phyloP scores from a whole-genome alignment of 495 filamentous ascomycete genomes.

The Sporormia fimetaria region DNA sequence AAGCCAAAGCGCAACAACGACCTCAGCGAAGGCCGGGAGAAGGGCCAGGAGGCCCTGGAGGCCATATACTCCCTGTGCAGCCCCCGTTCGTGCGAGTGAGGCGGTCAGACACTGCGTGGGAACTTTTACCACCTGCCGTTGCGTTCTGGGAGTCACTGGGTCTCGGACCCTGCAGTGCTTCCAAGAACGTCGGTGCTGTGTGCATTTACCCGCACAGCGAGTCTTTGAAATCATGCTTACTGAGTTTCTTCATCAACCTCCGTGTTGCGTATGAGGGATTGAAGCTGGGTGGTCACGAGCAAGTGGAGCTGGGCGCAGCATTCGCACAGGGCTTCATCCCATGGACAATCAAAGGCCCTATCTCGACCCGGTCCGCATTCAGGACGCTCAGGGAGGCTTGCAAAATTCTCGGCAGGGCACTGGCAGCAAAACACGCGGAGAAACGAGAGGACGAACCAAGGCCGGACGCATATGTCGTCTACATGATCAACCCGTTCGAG shows the following conservation, averaged over 20 bases:
- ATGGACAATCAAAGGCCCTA: constrained; percentile 33
- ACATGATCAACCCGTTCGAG: constrained; percentile 68
- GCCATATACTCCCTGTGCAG: constrained; percentile 33
- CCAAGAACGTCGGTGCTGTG: constrained; percentile 67
- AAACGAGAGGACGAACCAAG: constrained; percentile 37
- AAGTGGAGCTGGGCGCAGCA: constrained; percentile 41
- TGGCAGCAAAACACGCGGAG: constrained; percentile 17
- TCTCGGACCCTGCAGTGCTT: constrained; percentile 62
- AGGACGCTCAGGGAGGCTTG: constrained; percentile 20
- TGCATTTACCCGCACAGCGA: constrained; percentile 64
- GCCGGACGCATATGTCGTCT: constrained; percentile 56
- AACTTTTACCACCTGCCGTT: constrained; percentile 67
- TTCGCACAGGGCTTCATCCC: constrained; percentile 50
- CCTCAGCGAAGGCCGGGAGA: constrained; percentile 18
- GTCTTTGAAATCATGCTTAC: constrained; percentile 46
- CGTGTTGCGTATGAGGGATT: constrained; percentile 66
- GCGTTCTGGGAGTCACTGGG: constrained; percentile 87
- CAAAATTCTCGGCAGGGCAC: constrained; percentile 20
- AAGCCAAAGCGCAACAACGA: constrained; percentile 18
- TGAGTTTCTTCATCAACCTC: constrained; percentile 60
- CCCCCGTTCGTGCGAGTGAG: constrained; percentile 68
- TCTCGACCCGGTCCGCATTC: constrained; percentile 11
- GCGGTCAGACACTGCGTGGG: constrained; percentile 59
- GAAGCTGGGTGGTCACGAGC: constrained; percentile 60
- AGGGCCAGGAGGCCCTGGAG: constrained; percentile 4